Evolutionary conservation across 345 rosid species (phyloP), one percentile per base, ranked within the genome.

Genomic region (Hypericum perforatum): DNA sequence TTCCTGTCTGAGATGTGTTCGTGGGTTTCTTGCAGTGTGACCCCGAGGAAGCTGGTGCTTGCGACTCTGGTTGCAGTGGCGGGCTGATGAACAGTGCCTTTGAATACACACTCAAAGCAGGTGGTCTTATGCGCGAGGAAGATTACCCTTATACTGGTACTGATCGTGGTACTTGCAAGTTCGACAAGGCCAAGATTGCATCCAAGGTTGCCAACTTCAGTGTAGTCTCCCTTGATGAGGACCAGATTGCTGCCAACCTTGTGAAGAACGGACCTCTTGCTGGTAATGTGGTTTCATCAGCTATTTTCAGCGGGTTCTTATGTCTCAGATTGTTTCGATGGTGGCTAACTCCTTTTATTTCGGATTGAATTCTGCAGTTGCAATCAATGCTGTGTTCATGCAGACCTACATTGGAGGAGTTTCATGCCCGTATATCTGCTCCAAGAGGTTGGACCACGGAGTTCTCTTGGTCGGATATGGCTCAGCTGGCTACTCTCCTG

Each of bases 181-280:
- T 90, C 16, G 89, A 86, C 78, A 79, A 86, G 76, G 48, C 72
- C 47, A 90, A 86, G 81, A 65, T 90, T 58, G 97, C 70, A 14
- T 86, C 94, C 14, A 71, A 70, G 32, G 96, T 86, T 46, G 73
- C 97, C 54, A 90, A 90, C 76, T 90, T 86, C 72, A 84, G 95
- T 12, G 94, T 84, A 13, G 75, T 90, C 38, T 86, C 96, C 41
- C 74, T 77, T 11, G 86, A 90, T 9, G 97, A 90, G 65, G 89
- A 84, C 41, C 95, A 86, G 73, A 90, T 90, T n/a, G 89, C 97
- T 39, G 97, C 97, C 3, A 90, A 90, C 66, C 86, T 90, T n/a
- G 95, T 90, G 57, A 74, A 74, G 59, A 79, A 78, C 11, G 97
- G 97, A 38, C 97, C 97, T 49, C 94, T 94, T 55, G 97, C 96